These are phyloP conservation scores for Candida patagonica DNA, from an alignment of 805 yeast species.

Conservation along the genomic window DNA sequence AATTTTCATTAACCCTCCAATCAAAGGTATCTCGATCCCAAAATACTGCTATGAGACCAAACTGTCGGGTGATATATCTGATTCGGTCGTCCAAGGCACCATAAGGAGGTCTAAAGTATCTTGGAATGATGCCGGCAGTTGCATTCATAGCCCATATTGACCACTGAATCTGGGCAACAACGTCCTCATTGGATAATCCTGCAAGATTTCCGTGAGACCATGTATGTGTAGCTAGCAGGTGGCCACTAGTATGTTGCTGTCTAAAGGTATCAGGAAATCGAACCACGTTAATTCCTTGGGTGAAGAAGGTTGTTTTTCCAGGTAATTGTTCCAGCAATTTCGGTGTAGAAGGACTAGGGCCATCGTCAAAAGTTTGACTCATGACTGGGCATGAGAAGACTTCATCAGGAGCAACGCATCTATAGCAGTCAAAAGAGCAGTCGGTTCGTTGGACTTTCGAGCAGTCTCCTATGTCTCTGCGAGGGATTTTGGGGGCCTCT, in stretches of 20 bases:
- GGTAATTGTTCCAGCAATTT: constrained; percentile 46
- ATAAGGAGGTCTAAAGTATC: constrained; percentile 94
- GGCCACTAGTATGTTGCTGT: constrained; percentile 51
- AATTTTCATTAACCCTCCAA: constrained; percentile 61
- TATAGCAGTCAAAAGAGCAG: constrained; percentile 82
- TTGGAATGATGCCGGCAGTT: constrained; percentile 76
- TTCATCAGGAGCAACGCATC: constrained; percentile 71
- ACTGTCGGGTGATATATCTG: constrained; percentile 65
- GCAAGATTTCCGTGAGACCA: constrained; percentile 91
- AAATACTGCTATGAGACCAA: constrained; percentile 78
- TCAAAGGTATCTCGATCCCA: constrained; percentile 93
- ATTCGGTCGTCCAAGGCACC: constrained; percentile 90
- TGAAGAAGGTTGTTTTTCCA: constrained; percentile 67
- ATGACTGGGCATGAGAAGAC: constrained; percentile 62
- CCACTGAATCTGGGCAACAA: constrained; percentile 90
- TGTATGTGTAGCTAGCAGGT: constrained; percentile 78
- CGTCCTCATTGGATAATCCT: constrained; percentile 61
- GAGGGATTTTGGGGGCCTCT: constrained; percentile 39
- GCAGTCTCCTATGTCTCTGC: constrained; percentile 42
- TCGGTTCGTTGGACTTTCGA: constrained; percentile 36
- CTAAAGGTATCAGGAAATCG: constrained; percentile 65
- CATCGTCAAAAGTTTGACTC: constrained; percentile 91
- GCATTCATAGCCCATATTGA: constrained; percentile 98
- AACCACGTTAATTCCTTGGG: constrained; percentile 73
- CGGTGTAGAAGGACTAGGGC: constrained; percentile 71